Percentiles rank a stretch among this genome's conserved stretches.
These are phyloP conservation scores for Litchi chinensis DNA, from an alignment of 345 rosid genomes.

Conservation along the genomic window DNA sequence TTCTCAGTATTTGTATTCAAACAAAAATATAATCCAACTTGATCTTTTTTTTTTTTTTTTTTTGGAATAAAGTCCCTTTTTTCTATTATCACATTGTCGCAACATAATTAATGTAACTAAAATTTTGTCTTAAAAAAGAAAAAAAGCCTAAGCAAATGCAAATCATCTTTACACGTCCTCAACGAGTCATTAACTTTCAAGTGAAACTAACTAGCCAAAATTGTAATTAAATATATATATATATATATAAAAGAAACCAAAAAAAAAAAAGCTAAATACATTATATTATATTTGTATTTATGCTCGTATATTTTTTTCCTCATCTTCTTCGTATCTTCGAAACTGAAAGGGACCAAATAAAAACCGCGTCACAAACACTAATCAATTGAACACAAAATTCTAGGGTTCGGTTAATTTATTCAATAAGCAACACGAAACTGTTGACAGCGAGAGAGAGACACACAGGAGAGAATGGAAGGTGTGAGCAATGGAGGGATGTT, in stretches of 20 bases:
- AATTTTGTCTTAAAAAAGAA: too few relatives aligned
- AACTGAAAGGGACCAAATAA: neutral
- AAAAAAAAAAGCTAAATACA: neutral
- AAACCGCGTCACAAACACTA: neutral
- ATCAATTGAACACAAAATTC: neutral
- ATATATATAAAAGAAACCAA: too few relatives aligned
- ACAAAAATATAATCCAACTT: neutral
- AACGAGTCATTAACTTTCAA: neutral
- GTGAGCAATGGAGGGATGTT: conserved; percentile 91
- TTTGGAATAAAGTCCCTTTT: neutral
- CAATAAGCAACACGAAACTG: neutral
- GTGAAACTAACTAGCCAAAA: neutral
- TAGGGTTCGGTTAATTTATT: conserved; percentile 1
- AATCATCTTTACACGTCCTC: neutral
- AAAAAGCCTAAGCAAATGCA: neutral
- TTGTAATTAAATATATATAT: neutral
- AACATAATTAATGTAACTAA: neutral
- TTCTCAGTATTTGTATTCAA: neutral
- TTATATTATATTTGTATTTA: conserved; percentile 6
- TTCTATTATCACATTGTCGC: neutral
- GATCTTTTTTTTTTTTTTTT: neutral
- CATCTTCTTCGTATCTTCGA: neutral
- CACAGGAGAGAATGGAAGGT: conserved; percentile 51
- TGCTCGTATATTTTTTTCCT: neutral
- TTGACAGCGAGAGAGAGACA: neutral